These are phyloP conservation scores for Salvia sclarea DNA, from an alignment of 305 asterid species.

Conservation along the genomic window DNA sequence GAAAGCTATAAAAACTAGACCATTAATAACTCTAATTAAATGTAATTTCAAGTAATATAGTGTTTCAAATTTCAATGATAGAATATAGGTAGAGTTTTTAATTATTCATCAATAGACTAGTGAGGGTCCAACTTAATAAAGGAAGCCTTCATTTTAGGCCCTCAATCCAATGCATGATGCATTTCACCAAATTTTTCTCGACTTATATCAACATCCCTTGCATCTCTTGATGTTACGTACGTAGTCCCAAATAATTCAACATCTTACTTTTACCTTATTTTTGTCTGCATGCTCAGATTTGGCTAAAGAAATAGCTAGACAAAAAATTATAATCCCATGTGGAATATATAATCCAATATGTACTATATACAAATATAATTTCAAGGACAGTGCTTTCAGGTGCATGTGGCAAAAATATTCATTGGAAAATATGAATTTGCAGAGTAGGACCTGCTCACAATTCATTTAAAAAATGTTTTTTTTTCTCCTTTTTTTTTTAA, in stretches of 20 bases:
- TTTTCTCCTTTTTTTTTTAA: background rate
- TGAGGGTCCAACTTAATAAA: constrained; percentile 3
- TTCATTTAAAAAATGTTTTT: background rate
- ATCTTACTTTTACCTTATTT: background rate
- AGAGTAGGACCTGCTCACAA: background rate
- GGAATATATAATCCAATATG: background rate
- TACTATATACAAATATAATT: no score
- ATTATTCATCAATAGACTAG: background rate
- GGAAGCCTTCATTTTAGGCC: constrained; percentile 6
- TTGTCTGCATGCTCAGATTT: background rate
- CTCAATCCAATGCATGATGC: no score
- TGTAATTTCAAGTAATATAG: background rate
- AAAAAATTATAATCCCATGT: constrained; percentile 30
- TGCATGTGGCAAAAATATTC: background rate
- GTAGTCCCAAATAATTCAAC: background rate
- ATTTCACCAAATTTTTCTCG: no score
- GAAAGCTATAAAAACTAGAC: background rate
- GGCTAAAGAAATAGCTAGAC: background rate
- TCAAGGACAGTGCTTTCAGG: background rate
- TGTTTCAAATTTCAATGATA: background rate
- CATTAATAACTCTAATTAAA: background rate
- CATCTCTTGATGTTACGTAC: no score
- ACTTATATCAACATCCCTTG: background rate
- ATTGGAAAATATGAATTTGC: background rate
- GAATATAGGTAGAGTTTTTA: background rate